Base-by-base conservation (phyloP, 1,284 basidiomycete species). In the Apiotrichum sp. region DNA sequence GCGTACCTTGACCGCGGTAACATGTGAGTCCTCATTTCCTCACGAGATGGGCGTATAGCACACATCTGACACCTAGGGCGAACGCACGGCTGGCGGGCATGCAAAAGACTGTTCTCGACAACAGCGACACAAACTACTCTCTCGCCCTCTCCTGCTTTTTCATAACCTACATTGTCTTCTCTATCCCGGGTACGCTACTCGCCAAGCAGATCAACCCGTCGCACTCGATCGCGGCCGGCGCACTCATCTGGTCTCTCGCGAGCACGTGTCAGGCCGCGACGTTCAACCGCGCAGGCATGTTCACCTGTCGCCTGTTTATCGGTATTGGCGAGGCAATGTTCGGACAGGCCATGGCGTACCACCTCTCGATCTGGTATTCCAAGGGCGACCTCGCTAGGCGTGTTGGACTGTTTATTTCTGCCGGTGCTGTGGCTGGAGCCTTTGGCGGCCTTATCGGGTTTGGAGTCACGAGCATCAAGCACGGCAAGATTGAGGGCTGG, bases 1-100 rank as follows among this genome's bases (percentile, higher is more conserved):
- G 77, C 77, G 5, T 79, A 78, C 60, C 71, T 78, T 36, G 78
- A 78, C 51, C 63, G 77, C 46, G 74, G 73, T 13, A 72, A 73
- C 57, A 43, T 73, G 68, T 68, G 41, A 62, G 67, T 59, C 22
- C 22, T 22, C 22, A 22, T 22, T 22, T 22, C 22, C 22, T 22
- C 22, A 22, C 22, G 22, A 22, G 22, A 22, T 22, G 22, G 22
- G 22, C 22, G 13, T 45, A 36, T 8, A 39, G 36, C 47, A n/a
- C 52, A 58, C 36, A 16, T 57, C 39, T 60, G 9, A 47, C 39
- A 11, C 4, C 3, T 7, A 67, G 62, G 34, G 71, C 58, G 6
- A 78, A 78, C 50, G 75, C 75, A 2, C 58, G 66, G 29, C 57
- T 77, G 1, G 68, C 72, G 48, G 72, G 74, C n/a, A 66, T 78